phyloP scores from a whole-genome alignment of 148 eudicot species.

The Persicaria maculosa region DNA sequence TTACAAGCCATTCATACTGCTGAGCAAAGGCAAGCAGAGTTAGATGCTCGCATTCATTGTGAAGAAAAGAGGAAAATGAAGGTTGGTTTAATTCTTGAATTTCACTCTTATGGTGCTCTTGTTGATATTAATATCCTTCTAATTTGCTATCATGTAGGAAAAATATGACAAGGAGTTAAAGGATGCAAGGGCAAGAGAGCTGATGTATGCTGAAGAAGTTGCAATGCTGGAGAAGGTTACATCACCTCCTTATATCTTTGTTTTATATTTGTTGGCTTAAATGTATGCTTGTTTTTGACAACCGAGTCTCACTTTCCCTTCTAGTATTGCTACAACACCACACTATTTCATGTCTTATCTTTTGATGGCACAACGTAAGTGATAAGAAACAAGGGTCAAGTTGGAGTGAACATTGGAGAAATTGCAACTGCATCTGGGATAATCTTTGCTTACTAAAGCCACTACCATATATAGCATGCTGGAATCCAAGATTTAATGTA shows the following conservation, averaged over 20 bases:
- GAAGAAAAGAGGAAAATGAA: conserved; percentile 80
- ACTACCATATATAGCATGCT: not conserved
- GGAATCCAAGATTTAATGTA: not conserved
- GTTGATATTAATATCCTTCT: not conserved
- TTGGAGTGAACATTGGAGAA: not conserved
- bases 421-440: not conserved
- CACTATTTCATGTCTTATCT: not conserved
- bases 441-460: not conserved
- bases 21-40: conserved; percentile 85
- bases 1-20: conserved; percentile 91
- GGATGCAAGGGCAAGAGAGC: conserved; percentile 94
- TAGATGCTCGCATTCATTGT: conserved; percentile 60
- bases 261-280: not conserved
- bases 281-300: not conserved
- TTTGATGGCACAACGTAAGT: not conserved
- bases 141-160: conserved; percentile 31
- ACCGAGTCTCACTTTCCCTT: not conserved
- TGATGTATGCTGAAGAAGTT: conserved; percentile 94
- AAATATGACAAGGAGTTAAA: conserved; percentile 87
- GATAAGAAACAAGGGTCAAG: not conserved
- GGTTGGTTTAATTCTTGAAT: conserved; percentile 26
- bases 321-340: not conserved
- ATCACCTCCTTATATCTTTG: not conserved
- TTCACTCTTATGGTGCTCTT: not conserved
- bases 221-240: conserved; percentile 84